These are phyloP conservation scores for Mycena indigotica DNA, from an alignment of 768 basidiomycete genomes.

Conservation along the genomic window DNA sequence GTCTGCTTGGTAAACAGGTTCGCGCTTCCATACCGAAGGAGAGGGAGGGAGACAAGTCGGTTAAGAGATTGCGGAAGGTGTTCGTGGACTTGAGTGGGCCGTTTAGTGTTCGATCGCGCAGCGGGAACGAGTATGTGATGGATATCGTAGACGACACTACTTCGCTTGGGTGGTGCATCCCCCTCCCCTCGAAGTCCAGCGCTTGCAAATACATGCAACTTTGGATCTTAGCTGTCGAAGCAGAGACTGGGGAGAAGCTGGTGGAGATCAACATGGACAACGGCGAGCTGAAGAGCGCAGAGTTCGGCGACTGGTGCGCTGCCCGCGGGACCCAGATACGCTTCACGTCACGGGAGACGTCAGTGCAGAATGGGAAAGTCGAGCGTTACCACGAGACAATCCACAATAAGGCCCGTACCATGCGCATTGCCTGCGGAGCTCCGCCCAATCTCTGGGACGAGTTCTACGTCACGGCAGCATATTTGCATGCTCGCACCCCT, in stretches of 20 bases:
- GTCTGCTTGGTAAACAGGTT: background rate
- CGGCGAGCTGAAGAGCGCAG: background rate
- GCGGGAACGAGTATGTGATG: background rate
- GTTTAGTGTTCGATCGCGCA: background rate
- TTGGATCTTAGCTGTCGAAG: background rate
- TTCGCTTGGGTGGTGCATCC: background rate
- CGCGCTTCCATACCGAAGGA: background rate
- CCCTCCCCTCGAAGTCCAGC: background rate
- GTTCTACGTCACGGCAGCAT: constrained; percentile 18
- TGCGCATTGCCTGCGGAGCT: background rate
- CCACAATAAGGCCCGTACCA: constrained; percentile 9
- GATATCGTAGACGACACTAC: background rate
- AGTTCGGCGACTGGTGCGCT: background rate
- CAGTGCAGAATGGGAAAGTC: background rate
- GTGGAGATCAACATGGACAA: background rate
- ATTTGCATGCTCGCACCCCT: constrained; percentile 21
- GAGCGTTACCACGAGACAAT: background rate
- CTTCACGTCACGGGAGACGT: background rate
- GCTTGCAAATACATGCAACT: background rate
- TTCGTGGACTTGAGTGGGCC: background rate
- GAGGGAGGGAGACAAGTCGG: background rate
- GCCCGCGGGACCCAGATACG: background rate
- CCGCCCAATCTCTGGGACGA: constrained; percentile 26
- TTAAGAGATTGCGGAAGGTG: background rate
- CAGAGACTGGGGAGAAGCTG: background rate